A percentile compares a stretch with the other conserved stretches of the same genome.
Evolutionary conservation across 495 filamentous ascomycete genomes (phyloP).

Genomic region (Pyronema omphalodes): DNA sequence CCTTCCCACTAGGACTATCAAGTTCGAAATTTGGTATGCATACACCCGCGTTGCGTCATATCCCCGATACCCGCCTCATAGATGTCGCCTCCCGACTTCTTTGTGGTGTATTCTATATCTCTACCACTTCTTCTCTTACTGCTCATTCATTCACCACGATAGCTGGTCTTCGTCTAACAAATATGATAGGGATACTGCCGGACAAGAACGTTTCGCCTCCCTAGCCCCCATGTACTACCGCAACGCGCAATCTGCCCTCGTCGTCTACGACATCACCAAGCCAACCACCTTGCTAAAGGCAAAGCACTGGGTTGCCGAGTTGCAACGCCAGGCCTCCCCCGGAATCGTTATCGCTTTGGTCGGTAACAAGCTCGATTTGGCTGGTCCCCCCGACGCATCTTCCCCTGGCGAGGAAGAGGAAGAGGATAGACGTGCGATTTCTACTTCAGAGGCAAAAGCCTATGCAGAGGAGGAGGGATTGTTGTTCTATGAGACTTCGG

Average conservation of each 20-base stretch:
- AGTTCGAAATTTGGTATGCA: slow-evolving; percentile 84
- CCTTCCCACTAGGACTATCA: slow-evolving; percentile 88
- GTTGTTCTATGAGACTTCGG: slow-evolving; percentile 93
- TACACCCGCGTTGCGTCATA: neutral
- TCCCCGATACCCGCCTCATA: too few species aligned
- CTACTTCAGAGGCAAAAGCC: slow-evolving; percentile 67
- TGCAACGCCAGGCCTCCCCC: slow-evolving; percentile 91
- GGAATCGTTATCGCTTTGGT: slow-evolving; percentile 96
- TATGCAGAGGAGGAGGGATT: slow-evolving; percentile 91
- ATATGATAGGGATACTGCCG: slow-evolving; percentile 55
- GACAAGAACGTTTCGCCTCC: slow-evolving; percentile 93
- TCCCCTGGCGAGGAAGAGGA: slow-evolving; percentile 46
- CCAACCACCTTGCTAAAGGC: slow-evolving; percentile 88
- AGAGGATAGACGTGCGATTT: slow-evolving; percentile 30
- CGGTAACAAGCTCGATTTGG: slow-evolving; percentile 90
- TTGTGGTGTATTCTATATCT: too few species aligned
- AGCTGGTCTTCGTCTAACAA: neutral
- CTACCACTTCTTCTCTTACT: neutral
- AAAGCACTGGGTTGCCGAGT: slow-evolving; percentile 95
- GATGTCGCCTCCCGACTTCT: too few species aligned
- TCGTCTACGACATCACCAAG: slow-evolving; percentile 97
- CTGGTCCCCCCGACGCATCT: slow-evolving; percentile 27
- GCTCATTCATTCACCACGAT: neutral
- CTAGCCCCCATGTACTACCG: slow-evolving; percentile 99
- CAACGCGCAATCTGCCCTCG: slow-evolving; percentile 94